A percentile compares a stretch with the other conserved stretches of the same genome.
phyloP scores from a whole-genome alignment of 2,329 filamentous ascomycete genomes.

The Ceratocystis alfenasii region DNA sequence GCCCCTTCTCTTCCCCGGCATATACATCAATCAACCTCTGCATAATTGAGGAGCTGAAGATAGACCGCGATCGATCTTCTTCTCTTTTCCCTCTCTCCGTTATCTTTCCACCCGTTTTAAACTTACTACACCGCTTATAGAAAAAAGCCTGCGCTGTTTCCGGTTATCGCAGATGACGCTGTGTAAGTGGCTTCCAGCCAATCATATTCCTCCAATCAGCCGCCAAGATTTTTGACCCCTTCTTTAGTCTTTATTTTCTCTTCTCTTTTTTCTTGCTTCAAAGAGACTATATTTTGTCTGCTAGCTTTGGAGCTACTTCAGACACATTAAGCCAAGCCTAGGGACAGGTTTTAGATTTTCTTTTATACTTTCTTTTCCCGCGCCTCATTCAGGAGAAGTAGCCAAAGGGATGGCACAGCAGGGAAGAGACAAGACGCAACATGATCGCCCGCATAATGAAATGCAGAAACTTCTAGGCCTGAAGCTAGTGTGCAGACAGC shows the following conservation, averaged over 20 bases:
- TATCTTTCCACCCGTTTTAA: neutral
- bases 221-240: neutral
- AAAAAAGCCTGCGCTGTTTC: neutral
- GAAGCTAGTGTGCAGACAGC: too few relatives aligned
- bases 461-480: too few relatives aligned
- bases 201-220: constrained; percentile 13
- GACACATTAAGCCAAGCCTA: neutral
- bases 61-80: neutral
- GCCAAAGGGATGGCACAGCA: neutral
- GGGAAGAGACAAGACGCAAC: too few relatives aligned
- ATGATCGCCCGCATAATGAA: too few relatives aligned
- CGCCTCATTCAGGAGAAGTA: neutral
- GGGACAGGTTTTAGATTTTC: neutral
- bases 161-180: neutral
- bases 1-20: too few relatives aligned
- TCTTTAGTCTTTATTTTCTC: constrained; percentile 16
- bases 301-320: neutral
- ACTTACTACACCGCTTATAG: neutral
- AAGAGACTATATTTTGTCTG: neutral
- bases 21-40: neutral
- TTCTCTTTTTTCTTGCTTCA: constrained; percentile 8
- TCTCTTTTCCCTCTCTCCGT: neutral
- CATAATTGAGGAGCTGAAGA: neutral
- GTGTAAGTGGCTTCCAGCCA: constrained; percentile 17
- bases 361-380: too few relatives aligned